Base-by-base conservation (phyloP, 345 rosid genomes). In the Arabidopsis suecica region DNA sequence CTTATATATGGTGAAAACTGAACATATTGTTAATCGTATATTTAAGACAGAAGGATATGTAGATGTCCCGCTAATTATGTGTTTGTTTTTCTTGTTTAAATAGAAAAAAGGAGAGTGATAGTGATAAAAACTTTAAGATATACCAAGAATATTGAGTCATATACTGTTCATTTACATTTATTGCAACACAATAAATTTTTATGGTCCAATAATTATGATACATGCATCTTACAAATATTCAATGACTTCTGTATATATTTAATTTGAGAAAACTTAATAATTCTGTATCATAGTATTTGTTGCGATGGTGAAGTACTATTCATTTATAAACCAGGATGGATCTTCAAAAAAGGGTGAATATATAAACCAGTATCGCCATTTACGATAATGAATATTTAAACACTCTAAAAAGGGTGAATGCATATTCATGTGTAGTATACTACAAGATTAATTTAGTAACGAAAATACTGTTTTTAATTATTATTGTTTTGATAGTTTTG, bases 401-500 rank as follows among this genome's bases (percentile, higher is more conserved):
- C 25, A 23, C 25, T 1, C 23, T 1, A 23, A 23, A 23, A 23
- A 23, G 25, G 25, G 30, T 28, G 32, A 28, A 28, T 28, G 32
- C 32, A 0, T 28, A 28, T 28, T 28, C 32, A 28, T 28, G 32
- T 28, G 32, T 28, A 28, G 32, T 28, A 28, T 28, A 28, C 32
- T 28, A 28, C 32, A 28, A 28, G 32, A 28, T 56, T 8, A 32
- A 8, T 44, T 70, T 28, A 41, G 32, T 28, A 28, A 25, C 30
- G 30, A 28, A 28, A 47, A 45, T 18, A 42, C 14, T 20, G 20
- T 50, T 25, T 38, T n/a, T 23, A 22, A 23, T 16, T 36, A 16
- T 71, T 65, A 18, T 42, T 44, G 0, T 13, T 48, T 10, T 78
- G 11, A 4, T 81, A 94, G 96, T 94, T 80, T 61, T 92, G 48